These are phyloP conservation scores for Petunia hybrid DNA, from an alignment of 305 asterid genomes.

Conservation along the genomic window DNA sequence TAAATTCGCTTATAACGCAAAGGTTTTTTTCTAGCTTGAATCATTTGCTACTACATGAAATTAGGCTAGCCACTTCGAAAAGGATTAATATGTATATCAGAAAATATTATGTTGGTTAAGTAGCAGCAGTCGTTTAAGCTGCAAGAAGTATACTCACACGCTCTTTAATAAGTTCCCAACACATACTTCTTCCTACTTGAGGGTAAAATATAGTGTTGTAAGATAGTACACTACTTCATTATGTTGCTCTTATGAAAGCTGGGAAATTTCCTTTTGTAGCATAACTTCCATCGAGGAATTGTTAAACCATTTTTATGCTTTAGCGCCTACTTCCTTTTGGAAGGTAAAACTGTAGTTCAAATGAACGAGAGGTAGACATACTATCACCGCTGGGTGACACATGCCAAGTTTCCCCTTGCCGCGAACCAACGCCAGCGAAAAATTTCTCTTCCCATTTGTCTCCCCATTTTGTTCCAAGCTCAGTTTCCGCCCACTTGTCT, in stretches of 20 bases:
- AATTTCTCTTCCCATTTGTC: slow-evolving; percentile 99
- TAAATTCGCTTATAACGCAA: too few species aligned
- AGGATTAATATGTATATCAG: background rate
- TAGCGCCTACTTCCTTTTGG: background rate
- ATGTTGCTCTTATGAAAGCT: background rate
- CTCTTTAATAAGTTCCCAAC: background rate
- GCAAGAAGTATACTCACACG: background rate
- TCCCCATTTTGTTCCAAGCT: slow-evolving; percentile 98
- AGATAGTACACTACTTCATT: background rate
- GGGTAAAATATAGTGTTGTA: background rate
- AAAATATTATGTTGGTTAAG: background rate
- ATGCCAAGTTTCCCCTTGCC: slow-evolving; percentile 99
- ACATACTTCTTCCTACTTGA: background rate
- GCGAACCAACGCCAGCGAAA: slow-evolving; percentile 91
- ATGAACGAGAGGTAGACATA: slow-evolving; percentile 40
- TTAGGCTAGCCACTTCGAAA: background rate
- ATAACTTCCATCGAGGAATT: background rate
- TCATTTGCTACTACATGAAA: background rate
- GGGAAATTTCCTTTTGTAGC: background rate
- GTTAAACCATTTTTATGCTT: background rate
- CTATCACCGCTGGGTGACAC: slow-evolving; percentile 76
- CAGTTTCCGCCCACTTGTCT: slow-evolving; percentile 99
- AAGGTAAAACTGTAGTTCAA: background rate
- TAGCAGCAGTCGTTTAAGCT: background rate
- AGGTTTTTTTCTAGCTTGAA: background rate